Conservation (phyloP, 1,284 basidiomycete species). For the Anthracocystis setariae region DNA sequence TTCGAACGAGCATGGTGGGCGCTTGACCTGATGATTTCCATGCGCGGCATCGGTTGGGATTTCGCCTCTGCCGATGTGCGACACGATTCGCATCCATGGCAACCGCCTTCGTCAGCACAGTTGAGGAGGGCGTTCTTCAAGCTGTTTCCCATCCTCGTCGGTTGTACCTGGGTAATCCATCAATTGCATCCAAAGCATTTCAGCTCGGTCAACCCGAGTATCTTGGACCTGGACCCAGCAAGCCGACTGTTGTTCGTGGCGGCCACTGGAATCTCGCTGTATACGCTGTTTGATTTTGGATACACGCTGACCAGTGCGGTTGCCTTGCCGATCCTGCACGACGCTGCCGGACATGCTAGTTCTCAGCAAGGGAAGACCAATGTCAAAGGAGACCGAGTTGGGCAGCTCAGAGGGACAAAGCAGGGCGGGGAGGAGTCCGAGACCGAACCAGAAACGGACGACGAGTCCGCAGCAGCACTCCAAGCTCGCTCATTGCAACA, state of each 20-base stretch:
- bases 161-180: conserved; percentile 31
- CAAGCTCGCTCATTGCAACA: conserved; percentile 14
- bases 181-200: conserved; percentile 33
- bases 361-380: not conserved
- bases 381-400: conserved; percentile 8
- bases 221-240: conserved; percentile 30
- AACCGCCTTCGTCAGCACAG: conserved; percentile 43
- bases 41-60: conserved; percentile 56
- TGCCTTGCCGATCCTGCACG: conserved; percentile 41
- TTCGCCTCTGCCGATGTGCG: conserved; percentile 51
- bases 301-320: conserved; percentile 50
- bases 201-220: conserved; percentile 29
- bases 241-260: conserved; percentile 40
- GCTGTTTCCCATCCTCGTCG: conserved; percentile 39
- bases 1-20: conserved; percentile 52
- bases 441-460: conserved; percentile 35
- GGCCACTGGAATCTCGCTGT: conserved; percentile 48
- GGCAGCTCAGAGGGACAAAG: conserved; percentile 7
- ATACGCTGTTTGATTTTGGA: conserved; percentile 53
- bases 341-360: conserved; percentile 6
- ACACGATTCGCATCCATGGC: conserved; percentile 53
- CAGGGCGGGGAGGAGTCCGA: conserved; percentile 20
- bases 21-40: conserved; percentile 53
- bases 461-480: conserved; percentile 18
- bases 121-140: conserved; percentile 40